Evolutionary conservation across 495 filamentous ascomycete genomes (phyloP).

Genomic region (Penicillium desertorum): DNA sequence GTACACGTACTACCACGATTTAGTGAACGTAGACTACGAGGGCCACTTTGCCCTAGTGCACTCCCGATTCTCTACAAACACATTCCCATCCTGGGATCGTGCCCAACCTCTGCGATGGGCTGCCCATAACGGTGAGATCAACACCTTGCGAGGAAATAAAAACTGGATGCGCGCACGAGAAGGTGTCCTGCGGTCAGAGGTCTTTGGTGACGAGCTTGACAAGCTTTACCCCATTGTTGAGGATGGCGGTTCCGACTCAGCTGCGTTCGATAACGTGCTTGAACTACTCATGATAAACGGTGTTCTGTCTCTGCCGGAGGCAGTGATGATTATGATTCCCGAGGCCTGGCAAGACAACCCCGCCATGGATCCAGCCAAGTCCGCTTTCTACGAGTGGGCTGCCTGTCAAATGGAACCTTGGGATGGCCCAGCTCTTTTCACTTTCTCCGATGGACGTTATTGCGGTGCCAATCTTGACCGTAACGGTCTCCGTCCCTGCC

Average conservation of each 20-base stretch:
- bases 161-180: slow-evolving; percentile 99
- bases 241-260: slow-evolving; percentile 96
- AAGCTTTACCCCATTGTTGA: slow-evolving; percentile 92
- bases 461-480: slow-evolving; percentile 98
- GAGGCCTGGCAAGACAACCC: slow-evolving; percentile 98
- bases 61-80: slow-evolving; percentile 98
- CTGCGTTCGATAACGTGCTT: slow-evolving; percentile 97
- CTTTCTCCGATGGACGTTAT: slow-evolving; percentile 95
- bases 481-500: slow-evolving; percentile 94
- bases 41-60: slow-evolving; percentile 97
- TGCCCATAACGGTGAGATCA: slow-evolving; percentile 99
- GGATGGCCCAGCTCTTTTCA: slow-evolving; percentile 98
- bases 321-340: slow-evolving; percentile 98
- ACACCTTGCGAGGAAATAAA: slow-evolving; percentile 97
- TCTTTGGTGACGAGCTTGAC: slow-evolving; percentile 94
- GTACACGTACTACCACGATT: slow-evolving; percentile 98
- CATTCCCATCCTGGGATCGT: slow-evolving; percentile 98
- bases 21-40: slow-evolving; percentile 97
- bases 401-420: slow-evolving; percentile 99
- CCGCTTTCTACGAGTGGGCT: slow-evolving; percentile 99
- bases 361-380: slow-evolving; percentile 90
- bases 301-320: slow-evolving; percentile 93
- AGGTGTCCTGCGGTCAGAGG: slow-evolving; percentile 88
- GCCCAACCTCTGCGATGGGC: slow-evolving; percentile 97
- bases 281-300: slow-evolving; percentile 96